Base-by-base conservation (phyloP, 2,329 filamentous ascomycete species). In the Sporothrix luriei region DNA sequence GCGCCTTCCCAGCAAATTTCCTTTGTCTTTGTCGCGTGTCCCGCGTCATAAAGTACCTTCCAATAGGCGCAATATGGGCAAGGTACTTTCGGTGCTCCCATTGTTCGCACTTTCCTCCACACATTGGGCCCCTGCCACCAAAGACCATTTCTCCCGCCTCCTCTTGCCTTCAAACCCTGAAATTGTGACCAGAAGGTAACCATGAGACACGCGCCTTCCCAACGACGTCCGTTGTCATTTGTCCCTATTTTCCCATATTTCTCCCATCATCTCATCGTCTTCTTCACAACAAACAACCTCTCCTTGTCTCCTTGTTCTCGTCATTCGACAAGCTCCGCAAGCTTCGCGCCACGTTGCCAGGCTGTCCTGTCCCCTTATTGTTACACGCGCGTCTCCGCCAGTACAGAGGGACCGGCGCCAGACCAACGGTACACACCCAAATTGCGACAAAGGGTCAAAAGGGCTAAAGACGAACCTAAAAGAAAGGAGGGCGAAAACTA, bases 1-100 rank as follows among this genome's bases (percentile, higher is more conserved):
- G 57, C 57, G 57, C 68, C 57, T 69, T 69, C 59, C 68, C 68
- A 62, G 68, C 59, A 69, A 69, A 69, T 69, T 40, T 55, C 55
- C 43, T 48, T 24, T 64, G n/a, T 21, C 59, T 7, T 43, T 69
- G 61, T 66, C 68, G 68, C 68, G 68, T 69, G 68, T 69, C 68
- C 48, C 48, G 57, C 57, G 10, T 38, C 65, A 19, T 26, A 40
- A 51, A 51, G 62, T 65, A 65, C 46, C 62, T 21, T 51, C 21
- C 19, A 49, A 14, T 16, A 52, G 16, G 1, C 13, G 14, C 14
- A 3, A 2, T 33, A 10, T 46, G 46, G 2, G 3, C 38, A 21
- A 38, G 62, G 29, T 65, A 65, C 62, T 21, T 65, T 51, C 4
- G 21, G 1, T n/a, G 6, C 16, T 26, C 10, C 19, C 26, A 65